These are phyloP conservation scores for Histomonas meleagridis DNA, from an alignment of 208 protist species.

Conservation along the genomic window DNA sequence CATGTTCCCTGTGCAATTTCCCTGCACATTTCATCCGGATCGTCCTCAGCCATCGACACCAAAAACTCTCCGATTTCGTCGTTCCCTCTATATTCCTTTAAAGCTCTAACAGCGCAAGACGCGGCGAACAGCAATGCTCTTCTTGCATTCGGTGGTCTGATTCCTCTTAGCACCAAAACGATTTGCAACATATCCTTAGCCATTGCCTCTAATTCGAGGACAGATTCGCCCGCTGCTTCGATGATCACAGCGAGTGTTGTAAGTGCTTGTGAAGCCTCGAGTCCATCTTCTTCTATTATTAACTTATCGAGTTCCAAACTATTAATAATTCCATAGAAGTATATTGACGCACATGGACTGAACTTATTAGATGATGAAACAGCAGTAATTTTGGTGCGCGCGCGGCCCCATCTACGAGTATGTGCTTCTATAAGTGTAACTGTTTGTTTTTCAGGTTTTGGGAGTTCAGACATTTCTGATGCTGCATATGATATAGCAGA, in stretches of 20 bases:
- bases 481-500: background rate
- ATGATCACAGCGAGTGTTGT: background rate
- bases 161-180: background rate
- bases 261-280: background rate
- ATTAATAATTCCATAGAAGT: background rate
- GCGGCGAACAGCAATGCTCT: background rate
- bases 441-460: background rate
- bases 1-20: background rate
- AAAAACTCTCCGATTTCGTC: background rate
- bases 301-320: background rate
- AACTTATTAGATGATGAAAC: background rate
- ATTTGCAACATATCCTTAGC: background rate
- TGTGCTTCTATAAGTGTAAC: background rate
- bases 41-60: background rate
- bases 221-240: background rate
- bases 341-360: background rate
- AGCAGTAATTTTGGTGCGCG: background rate
- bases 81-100: constrained; percentile 11
- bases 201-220: background rate
- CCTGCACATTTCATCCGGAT: background rate
- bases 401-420: background rate
- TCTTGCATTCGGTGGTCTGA: background rate
- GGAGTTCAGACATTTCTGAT: background rate
- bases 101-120: background rate
- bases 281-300: background rate